A percentile compares a stretch with the other conserved stretches of the same genome.
phyloP scores from a whole-genome alignment of 2,329 filamentous ascomycete species.

The Fusarium cicatricum region DNA sequence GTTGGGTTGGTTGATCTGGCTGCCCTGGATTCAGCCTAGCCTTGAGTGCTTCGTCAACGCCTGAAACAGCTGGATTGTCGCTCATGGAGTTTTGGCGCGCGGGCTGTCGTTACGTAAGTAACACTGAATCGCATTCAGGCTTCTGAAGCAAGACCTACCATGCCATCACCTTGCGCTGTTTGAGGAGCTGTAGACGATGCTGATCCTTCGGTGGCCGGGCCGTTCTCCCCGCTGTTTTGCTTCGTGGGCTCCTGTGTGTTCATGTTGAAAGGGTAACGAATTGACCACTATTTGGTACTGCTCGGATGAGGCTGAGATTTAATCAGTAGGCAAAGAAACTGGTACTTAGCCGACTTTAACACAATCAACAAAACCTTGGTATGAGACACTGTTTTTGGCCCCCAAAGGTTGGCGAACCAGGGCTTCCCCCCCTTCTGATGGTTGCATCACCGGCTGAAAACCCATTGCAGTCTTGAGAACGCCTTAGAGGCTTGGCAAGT shows the following conservation, averaged over 20 bases:
- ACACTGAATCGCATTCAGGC: background rate
- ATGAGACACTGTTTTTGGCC: no score
- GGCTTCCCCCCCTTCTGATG: no score
- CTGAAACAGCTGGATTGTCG: background rate
- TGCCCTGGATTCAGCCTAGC: background rate
- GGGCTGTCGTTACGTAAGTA: background rate
- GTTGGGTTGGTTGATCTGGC: background rate
- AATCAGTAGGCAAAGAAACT: background rate
- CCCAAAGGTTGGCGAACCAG: no score
- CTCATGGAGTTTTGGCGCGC: background rate
- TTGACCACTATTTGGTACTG: no score
- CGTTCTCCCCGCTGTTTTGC: background rate
- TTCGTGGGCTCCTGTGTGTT: background rate
- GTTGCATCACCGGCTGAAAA: no score
- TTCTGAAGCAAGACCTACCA: background rate
- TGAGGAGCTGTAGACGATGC: background rate
- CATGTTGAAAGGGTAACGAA: no score
- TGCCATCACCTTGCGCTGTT: background rate
- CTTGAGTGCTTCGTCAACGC: background rate
- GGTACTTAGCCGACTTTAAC: no score
- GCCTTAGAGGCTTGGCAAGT: no score
- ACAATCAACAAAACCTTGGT: no score
- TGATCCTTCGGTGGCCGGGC: background rate
- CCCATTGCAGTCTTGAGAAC: no score
- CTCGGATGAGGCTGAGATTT: background rate